Evolutionary conservation across 2,329 filamentous ascomycete genomes (phyloP).

Genomic region (Colletotrichum orchidophilum): DNA sequence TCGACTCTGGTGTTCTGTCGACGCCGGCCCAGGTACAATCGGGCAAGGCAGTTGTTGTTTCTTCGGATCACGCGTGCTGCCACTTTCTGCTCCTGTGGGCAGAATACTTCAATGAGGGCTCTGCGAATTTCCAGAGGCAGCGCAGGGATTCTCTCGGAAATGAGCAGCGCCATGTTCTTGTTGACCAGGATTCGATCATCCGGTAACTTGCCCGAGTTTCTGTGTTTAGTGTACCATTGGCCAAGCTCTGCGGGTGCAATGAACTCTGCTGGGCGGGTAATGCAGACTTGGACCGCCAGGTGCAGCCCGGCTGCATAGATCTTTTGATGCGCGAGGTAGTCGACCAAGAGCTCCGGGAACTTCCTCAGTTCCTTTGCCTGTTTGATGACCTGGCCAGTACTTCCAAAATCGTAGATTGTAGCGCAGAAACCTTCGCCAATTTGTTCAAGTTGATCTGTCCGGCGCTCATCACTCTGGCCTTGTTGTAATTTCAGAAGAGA

Average conservation of each 20-base stretch:
- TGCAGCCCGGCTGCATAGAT: neutral
- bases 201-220: neutral
- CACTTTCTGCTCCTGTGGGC: neutral
- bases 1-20: neutral
- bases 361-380: neutral
- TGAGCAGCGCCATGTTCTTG: neutral
- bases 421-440: neutral
- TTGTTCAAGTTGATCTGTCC: neutral
- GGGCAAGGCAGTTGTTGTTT: slow-evolving; percentile 13
- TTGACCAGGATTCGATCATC: neutral
- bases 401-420: neutral
- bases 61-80: neutral
- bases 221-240: neutral
- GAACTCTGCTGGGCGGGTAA: neutral
- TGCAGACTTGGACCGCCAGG: neutral
- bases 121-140: neutral
- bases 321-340: neutral
- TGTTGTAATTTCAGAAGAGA: neutral
- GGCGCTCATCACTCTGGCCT: neutral
- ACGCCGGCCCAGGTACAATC: slow-evolving; percentile 35
- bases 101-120: neutral
- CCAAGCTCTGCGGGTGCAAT: neutral
- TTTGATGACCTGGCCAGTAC: neutral
- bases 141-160: neutral
- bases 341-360: neutral